phyloP scores from a whole-genome alignment of 805 yeast species.

The Cephaloascus albidus region DNA sequence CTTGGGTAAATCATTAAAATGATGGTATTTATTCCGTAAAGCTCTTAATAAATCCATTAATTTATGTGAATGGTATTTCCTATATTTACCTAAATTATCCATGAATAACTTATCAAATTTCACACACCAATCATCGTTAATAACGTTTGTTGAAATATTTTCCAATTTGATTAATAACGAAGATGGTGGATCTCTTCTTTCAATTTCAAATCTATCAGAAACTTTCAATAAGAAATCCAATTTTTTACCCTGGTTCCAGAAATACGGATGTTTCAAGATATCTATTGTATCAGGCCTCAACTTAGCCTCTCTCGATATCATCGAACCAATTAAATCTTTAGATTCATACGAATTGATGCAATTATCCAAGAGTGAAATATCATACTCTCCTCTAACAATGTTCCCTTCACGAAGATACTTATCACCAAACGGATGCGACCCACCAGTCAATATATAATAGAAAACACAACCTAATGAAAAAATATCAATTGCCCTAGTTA shows the following conservation, averaged over 20 bases:
- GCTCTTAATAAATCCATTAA: constrained; percentile 85
- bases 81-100: constrained; percentile 80
- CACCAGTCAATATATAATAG: constrained; percentile 74
- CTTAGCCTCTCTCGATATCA: constrained; percentile 64
- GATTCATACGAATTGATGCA: constrained; percentile 53
- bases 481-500: constrained; percentile 86
- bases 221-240: constrained; percentile 79
- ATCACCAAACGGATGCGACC: constrained; percentile 94
- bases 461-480: constrained; percentile 94
- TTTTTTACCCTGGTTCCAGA: constrained; percentile 71
- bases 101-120: constrained; percentile 65
- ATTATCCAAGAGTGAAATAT: constrained; percentile 34
- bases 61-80: constrained; percentile 75
- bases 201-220: constrained; percentile 86
- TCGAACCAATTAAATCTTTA: constrained; percentile 55
- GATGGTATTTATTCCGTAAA: constrained; percentile 88
- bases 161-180: constrained; percentile 49
- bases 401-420: constrained; percentile 81
- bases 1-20: constrained; percentile 79
- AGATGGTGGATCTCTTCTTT: constrained; percentile 72
- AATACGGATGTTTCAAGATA: constrained; percentile 77
- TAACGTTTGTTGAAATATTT: constrained; percentile 40
- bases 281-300: constrained; percentile 60
- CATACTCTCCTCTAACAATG: constrained; percentile 59
- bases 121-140: constrained; percentile 66